Evolutionary conservation across 495 filamentous ascomycete species (phyloP), one percentile per base, ranked within the genome.

Genomic region (Sphaerosporella brunnea): DNA sequence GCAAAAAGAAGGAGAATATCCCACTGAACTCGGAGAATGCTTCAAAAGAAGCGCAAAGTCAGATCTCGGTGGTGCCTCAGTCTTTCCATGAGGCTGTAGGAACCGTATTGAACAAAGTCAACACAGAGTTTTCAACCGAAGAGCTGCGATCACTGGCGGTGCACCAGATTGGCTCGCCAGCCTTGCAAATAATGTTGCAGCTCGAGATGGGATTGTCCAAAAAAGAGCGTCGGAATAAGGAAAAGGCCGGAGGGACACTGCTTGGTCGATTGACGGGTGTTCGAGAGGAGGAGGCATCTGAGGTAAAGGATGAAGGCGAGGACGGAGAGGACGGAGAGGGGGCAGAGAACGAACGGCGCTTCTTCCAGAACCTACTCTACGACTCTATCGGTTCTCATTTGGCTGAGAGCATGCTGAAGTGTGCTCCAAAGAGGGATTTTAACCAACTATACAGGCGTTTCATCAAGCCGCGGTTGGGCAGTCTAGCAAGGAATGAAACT

Each of bases 1-100:
- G 85, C 65, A 85, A 82, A 62, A 84, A 79, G 65, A 96, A 95
- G 62, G 86, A 95, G 63, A 74, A 80, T 56, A 69, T 88, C 48
- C 71, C 71, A 20, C 52, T 78, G 53, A 7, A 58, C 36, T 60
- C 69, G 32, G 53, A 65, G 18, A 63, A 64, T 8, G 53, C 54
- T 5, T 40, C 61, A 53, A 48, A 45, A 53, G 52, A 52, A 68
- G 65, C 62, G 65, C 62, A 67, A 57, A 24, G 65, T 56, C 49
- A 61, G 60, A 60, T 43, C 15, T 16, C 25, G 72, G 75, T 35
- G 65, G 84, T 96, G 1, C 92, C 90, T 1, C 70, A 75, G 18
- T 80, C 79, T 0, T 96, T 97, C 59, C 65, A 72, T 11, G 64
- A 69, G 11, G 80, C 84, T 1, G 63, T 88, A 16, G 76, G 82